phyloP scores from a whole-genome alignment of 2,329 filamentous ascomycete genomes.

The Pestalotiopsis sp. region DNA sequence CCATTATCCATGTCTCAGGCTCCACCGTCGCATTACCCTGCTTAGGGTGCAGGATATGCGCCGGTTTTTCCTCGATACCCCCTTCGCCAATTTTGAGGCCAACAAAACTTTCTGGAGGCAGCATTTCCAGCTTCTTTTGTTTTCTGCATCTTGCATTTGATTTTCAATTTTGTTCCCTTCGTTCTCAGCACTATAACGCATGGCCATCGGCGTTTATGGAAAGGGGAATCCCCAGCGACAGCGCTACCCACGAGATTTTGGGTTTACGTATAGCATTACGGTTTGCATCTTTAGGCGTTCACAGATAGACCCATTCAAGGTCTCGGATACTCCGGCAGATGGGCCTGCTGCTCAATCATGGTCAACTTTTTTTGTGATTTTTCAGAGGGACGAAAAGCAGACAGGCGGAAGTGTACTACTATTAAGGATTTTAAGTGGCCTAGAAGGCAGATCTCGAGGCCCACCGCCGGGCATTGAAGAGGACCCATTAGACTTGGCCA shows the following conservation, averaged over 20 bases:
- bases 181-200: constrained; percentile 2
- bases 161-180: not conserved
- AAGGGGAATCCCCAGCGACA: not conserved
- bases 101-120: not conserved
- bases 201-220: constrained; percentile 8
- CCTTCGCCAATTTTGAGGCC: not conserved
- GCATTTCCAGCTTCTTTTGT: not conserved
- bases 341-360: not conserved
- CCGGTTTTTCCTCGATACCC: not conserved
- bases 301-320: not conserved
- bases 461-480: not conserved
- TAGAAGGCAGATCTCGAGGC: not conserved
- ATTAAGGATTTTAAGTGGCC: not conserved
- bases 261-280: not conserved
- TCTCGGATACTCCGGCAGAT: not conserved
- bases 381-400: not conserved
- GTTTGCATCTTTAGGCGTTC: constrained; percentile 12
- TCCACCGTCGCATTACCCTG: constrained; percentile 10
- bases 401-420: not conserved
- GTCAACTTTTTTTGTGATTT: not conserved
- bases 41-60: not conserved
- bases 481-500: not conserved
- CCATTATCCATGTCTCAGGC: constrained; percentile 10
- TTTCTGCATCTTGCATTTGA: not conserved
- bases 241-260: not conserved